A percentile compares a stretch with the other conserved stretches of the same genome.
Evolutionary conservation across 306 rosid genomes (phyloP).

Genomic region (Vigna trinervia): DNA sequence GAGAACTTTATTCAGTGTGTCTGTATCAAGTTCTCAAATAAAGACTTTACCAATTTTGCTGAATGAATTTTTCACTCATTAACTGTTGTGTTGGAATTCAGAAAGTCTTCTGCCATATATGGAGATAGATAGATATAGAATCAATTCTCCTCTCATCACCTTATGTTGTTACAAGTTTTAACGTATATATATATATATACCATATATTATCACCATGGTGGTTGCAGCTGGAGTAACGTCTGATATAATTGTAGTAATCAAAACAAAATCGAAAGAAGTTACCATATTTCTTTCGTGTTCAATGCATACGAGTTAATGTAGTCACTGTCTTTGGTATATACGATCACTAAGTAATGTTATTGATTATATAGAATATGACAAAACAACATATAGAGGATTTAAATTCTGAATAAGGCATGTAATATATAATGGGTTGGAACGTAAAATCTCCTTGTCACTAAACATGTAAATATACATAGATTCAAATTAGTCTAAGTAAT

Average conservation of each 20-base stretch:
- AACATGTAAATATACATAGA: neutral
- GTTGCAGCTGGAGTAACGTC: constrained; percentile 13
- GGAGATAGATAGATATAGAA: constrained; percentile 17
- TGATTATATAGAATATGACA: constrained; percentile 26
- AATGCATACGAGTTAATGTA: constrained; percentile 13
- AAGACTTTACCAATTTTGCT: constrained; percentile 29
- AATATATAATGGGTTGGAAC: constrained; percentile 17
- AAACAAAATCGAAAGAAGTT: constrained; percentile 32
- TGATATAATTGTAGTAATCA: neutral
- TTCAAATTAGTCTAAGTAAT: constrained; percentile 12
- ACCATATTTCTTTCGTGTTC: constrained; percentile 8
- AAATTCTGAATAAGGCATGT: constrained; percentile 1
- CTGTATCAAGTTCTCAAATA: constrained; percentile 5
- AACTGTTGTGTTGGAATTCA: neutral
- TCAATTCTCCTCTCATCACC: constrained; percentile 4
- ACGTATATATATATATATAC: constrained; percentile 39
- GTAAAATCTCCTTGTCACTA: constrained; percentile 7
- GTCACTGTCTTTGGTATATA: constrained; percentile 20
- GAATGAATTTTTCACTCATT: constrained; percentile 1
- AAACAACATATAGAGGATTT: constrained; percentile 21
- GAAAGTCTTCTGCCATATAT: constrained; percentile 30
- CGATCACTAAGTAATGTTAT: constrained; percentile 2
- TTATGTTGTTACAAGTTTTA: constrained; percentile 12
- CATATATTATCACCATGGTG: neutral
- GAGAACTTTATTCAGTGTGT: constrained; percentile 37